These are phyloP conservation scores for Neoscytalidium dimidiatum DNA, from an alignment of 2,329 filamentous ascomycete species.

Conservation along the genomic window DNA sequence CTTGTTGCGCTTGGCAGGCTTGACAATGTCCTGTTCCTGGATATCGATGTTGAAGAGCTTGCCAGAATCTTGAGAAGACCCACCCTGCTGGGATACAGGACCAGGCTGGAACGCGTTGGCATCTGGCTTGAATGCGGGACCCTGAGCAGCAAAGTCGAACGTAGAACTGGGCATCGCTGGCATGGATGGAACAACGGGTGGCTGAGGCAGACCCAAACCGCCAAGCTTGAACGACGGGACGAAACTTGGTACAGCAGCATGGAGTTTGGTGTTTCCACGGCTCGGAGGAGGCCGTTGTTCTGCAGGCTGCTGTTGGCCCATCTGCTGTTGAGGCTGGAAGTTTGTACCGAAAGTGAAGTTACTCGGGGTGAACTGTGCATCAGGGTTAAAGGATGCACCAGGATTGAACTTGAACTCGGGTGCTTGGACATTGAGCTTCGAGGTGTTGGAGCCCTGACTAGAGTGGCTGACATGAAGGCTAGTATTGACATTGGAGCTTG, in stretches of 20 bases:
- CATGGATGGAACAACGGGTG: slow-evolving; percentile 3
- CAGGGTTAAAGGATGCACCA: slow-evolving; percentile 23
- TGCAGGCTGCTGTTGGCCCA: slow-evolving; percentile 22
- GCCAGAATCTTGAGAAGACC: slow-evolving; percentile 7
- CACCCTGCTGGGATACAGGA: neutral
- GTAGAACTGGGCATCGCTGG: slow-evolving; percentile 15
- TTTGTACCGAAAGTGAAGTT: slow-evolving; percentile 42
- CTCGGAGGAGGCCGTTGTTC: slow-evolving; percentile 50
- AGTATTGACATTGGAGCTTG: slow-evolving; percentile 59
- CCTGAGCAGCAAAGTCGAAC: slow-evolving; percentile 23
- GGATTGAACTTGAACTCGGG: slow-evolving; percentile 82
- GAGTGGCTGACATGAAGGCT: slow-evolving; percentile 41
- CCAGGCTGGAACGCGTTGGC: slow-evolving; percentile 22
- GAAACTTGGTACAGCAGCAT: slow-evolving; percentile 70
- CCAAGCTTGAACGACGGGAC: slow-evolving; percentile 54
- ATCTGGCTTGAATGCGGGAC: slow-evolving; percentile 28
- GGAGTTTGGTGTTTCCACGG: slow-evolving; percentile 60
- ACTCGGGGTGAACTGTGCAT: slow-evolving; percentile 50
- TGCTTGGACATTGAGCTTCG: slow-evolving; percentile 84
- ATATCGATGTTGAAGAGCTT: slow-evolving; percentile 20
- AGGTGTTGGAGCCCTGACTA: slow-evolving; percentile 68
- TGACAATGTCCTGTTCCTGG: slow-evolving; percentile 64
- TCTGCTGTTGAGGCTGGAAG: slow-evolving; percentile 42
- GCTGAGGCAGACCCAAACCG: slow-evolving; percentile 6
- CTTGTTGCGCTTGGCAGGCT: slow-evolving; percentile 73